Conservation (phyloP, 345 rosid genomes). For the Angophora floribunda region DNA sequence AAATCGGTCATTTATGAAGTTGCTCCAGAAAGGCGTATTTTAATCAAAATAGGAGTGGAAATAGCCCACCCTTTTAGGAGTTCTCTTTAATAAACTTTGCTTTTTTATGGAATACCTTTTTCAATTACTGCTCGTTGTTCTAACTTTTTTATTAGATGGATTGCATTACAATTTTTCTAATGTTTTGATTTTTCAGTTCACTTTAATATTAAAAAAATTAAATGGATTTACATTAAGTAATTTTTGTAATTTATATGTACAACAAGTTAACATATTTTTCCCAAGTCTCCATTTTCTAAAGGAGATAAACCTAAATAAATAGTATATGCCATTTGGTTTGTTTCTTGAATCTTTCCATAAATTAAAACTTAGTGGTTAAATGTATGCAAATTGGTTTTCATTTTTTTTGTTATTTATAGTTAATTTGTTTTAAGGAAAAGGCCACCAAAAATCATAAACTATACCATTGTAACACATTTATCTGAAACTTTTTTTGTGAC, state of each 20-base stretch:
- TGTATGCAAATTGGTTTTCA: neutral
- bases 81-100: neutral
- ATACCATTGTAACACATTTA: too few species aligned
- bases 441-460: too few species aligned
- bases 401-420: too few species aligned
- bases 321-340: neutral
- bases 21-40: neutral
- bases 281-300: neutral
- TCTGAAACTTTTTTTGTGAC: too few species aligned
- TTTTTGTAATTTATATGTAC: neutral
- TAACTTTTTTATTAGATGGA: neutral
- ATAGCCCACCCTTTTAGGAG: neutral
- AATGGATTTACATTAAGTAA: neutral
- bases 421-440: too few species aligned
- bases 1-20: neutral
- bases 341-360: neutral
- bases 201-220: accelerated
- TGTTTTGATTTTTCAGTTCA: neutral
- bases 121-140: neutral
- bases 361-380: neutral
- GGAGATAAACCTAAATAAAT: neutral
- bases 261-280: neutral
- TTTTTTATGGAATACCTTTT: too few species aligned
- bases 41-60: neutral
- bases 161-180: neutral